phyloP scores from a whole-genome alignment of 441 rosid species.

The Corymbia citriodora region DNA sequence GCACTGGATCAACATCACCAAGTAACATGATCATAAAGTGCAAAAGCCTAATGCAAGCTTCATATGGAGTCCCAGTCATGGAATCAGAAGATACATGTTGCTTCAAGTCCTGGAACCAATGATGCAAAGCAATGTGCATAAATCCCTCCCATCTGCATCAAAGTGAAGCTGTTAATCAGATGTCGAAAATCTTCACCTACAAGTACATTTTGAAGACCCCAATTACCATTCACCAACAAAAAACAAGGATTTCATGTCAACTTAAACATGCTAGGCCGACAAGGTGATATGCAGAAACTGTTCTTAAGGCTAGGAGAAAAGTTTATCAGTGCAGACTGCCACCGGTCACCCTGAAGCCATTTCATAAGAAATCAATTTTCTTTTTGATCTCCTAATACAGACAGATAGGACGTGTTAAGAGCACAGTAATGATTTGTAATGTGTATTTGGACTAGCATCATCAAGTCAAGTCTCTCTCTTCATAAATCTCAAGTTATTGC shows the following conservation, averaged over 20 bases:
- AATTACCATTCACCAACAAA: not conserved
- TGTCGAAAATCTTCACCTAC: not conserved
- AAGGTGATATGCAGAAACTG: not conserved
- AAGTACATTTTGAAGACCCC: not conserved
- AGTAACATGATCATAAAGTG: conserved; percentile 35
- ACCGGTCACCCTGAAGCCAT: not conserved
- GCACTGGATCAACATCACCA: conserved; percentile 32
- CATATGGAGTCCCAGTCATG: conserved; percentile 15
- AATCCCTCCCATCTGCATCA: conserved; percentile 61
- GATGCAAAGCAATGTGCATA: conserved; percentile 34
- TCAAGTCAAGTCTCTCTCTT: not conserved
- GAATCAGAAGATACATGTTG: conserved; percentile 10
- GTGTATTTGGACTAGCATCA: not conserved
- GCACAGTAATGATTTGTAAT: not conserved
- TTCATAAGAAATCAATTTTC: not conserved
- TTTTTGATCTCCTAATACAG: not conserved
- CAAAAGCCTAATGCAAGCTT: conserved; percentile 26
- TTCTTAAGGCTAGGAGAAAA: not conserved
- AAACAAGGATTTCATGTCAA: not conserved
- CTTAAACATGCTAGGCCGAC: not conserved
- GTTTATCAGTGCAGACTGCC: not conserved
- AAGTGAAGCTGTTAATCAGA: not conserved
- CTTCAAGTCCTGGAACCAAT: conserved; percentile 27
- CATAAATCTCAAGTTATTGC: not conserved
- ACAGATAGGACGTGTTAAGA: not conserved